Percentiles rank a stretch among this genome's conserved stretches.
Evolutionary conservation across 768 basidiomycete genomes (phyloP).

Genomic region (Xanthoconium stramineum): DNA sequence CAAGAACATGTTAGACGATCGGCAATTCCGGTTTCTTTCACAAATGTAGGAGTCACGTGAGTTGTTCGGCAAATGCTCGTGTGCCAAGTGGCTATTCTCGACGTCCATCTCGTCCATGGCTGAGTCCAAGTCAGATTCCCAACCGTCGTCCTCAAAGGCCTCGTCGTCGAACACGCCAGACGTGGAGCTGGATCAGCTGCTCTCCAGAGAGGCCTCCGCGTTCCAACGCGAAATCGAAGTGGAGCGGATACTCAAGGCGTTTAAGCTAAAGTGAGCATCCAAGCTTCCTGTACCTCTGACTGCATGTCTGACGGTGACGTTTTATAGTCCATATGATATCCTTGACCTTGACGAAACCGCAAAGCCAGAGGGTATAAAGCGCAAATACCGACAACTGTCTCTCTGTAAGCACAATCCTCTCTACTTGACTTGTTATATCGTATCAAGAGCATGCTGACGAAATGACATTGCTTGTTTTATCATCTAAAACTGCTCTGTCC

Average conservation of each 20-base stretch:
- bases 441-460: constrained; percentile 22
- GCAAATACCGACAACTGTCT: constrained; percentile 80
- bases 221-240: constrained; percentile 87
- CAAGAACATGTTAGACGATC: constrained; percentile 2
- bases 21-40: background rate
- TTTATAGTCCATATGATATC: constrained; percentile 87
- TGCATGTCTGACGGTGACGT: background rate
- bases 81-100: background rate
- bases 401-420: constrained; percentile 55
- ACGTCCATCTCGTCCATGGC: constrained; percentile 17
- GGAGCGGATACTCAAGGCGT: constrained; percentile 88
- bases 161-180: constrained; percentile 27
- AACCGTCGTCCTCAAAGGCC: background rate
- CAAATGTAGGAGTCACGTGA: constrained; percentile 16
- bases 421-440: background rate
- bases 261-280: constrained; percentile 85
- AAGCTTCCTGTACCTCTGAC: background rate
- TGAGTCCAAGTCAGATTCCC: constrained; percentile 11
- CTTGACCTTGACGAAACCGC: constrained; percentile 72
- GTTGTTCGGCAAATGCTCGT: background rate
- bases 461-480: constrained; percentile 4
- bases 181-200: constrained; percentile 72
- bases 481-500: background rate
- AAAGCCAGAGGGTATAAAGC: constrained; percentile 83
- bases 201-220: constrained; percentile 77